Evolutionary conservation across 352 stramenopile species (phyloP), one percentile per base, ranked within the genome.

Genomic region (Elongisporangium undulatum): DNA sequence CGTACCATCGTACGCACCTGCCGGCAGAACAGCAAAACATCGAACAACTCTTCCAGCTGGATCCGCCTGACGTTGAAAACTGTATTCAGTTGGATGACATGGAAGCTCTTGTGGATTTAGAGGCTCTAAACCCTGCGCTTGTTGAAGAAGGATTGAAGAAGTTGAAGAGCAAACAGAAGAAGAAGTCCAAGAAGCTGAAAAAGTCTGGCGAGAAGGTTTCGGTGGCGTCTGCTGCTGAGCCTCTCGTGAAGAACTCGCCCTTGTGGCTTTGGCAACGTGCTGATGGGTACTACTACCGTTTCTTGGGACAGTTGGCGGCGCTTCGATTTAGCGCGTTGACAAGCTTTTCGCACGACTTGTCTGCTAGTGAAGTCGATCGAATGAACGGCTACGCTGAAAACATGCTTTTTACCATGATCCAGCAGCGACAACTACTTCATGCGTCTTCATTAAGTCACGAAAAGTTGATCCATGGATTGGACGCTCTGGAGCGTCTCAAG

Each of bases 331-430:
- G 71, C 23, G 77, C 87, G 8, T 56, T 87, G 38, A 92, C 87
- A 3, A 88, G 75, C 65, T 95, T 94, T 61, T 95, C 88, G 9
- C 79, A 89, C 49, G 89, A 97, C 63, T 49, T 97, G 26, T 96
- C 83, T 7, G 72, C 65, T 6, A 85, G 69, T 22, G 88, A 97
- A 55, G 85, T 90, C 1, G 82, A 96, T 20, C 69, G 89, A 15
- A 97, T 98, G 83, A 86, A 77, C 60, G 87, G 87, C 7, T 94
- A 96, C 56, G 81, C 89, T 0, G 90, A 98, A 57, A 96, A 97
- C 64, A 90, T 98, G 75, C 68, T 96, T 0, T 74, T 90, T 55
- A 74, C 77, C 38, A 86, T 97, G 64, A 63, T 98, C 23, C 88
- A 97, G 65, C 89, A 97, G 50, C 86, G 93, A 23, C 80, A 90